Evolutionary conservation across 768 basidiomycete species (phyloP).

Genomic region (Porphyrellus cyaneotinctus): DNA sequence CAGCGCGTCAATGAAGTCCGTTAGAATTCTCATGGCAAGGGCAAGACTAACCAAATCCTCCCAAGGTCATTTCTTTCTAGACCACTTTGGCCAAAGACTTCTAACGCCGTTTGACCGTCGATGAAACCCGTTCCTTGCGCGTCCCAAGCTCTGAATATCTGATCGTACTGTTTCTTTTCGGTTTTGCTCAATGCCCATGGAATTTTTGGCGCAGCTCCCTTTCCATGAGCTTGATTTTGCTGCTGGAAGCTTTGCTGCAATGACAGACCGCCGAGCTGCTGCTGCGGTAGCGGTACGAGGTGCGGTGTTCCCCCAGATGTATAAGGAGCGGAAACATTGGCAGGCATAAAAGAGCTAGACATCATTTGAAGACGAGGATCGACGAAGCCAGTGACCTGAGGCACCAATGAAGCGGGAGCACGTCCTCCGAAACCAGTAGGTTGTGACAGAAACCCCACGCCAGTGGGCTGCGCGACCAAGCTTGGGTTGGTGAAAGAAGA

Average conservation of each 20-base stretch:
- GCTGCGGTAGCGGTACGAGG: constrained; percentile 53
- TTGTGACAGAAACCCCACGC: constrained; percentile 25
- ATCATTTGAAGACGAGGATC: constrained; percentile 87
- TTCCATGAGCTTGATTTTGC: constrained; percentile 71
- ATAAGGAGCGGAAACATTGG: constrained; percentile 58
- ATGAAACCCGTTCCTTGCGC: constrained; percentile 77
- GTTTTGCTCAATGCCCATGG: constrained; percentile 84
- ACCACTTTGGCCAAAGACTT: constrained; percentile 94
- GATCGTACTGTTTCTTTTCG: constrained; percentile 96
- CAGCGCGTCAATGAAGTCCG: neutral
- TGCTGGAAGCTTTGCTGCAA: constrained; percentile 87
- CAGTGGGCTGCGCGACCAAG: constrained; percentile 21
- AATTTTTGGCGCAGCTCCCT: constrained; percentile 60
- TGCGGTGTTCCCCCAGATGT: constrained; percentile 59
- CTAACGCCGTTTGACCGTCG: constrained; percentile 74
- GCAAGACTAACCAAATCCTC: constrained; percentile 73
- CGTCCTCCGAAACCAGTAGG: constrained; percentile 48
- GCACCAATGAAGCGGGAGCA: constrained; percentile 46
- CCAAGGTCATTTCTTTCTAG: constrained; percentile 86
- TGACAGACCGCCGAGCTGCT: constrained; percentile 48
- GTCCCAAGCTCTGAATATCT: constrained; percentile 98
- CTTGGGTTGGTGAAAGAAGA: constrained; percentile 11
- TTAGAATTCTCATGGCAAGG: neutral
- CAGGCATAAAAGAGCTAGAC: constrained; percentile 89
- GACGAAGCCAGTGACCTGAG: constrained; percentile 75